Evolutionary conservation across 2,329 filamentous ascomycete genomes (phyloP), one percentile per base, ranked within the genome.

Genomic region (Penicillium glabrum): DNA sequence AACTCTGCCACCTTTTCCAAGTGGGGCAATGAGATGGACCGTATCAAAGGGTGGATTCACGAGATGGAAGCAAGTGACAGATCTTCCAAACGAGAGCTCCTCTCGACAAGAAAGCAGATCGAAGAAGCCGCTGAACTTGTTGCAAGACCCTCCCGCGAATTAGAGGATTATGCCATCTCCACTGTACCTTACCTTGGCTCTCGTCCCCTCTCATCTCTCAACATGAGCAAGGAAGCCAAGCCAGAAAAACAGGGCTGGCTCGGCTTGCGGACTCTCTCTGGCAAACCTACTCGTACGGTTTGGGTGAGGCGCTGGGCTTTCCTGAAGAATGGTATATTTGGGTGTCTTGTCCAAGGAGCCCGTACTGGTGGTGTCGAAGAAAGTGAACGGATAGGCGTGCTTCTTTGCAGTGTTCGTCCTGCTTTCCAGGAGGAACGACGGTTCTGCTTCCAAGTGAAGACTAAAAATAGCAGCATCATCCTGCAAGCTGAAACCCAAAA

Each of bases 381-480:
- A 72, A 96, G 92, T 46, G 95, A 99, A 68, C 92, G 96, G 76
- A 96, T 96, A 59, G 95, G 95, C 41, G 93, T 99, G 3, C 78
- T 99, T 51, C 85, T 99, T 39, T 99, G 95, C 77, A 96, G 91
- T 68, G 89, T 95, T 48, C 91, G 93, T 67, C 92, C 93, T 19
- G 92, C 93, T 0, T 89, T 96, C 51, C 88, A 91, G 64, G 95
- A 99, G 75, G 95, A 99, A 69, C 86, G 95, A 39, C 86, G 95
- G 16, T 99, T 98, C 75, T 98, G 95, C 72, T 97, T 99, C 68
- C 95, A 99, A 75, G 89, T 99, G 68, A 99, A 98, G 80, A 99
- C 95, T 2, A 99, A 97, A 75, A 96, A 91, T 68, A 90, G 90
- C 61, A 95, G 88, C 49, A 87, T 96, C 61, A 79, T 97, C 57